Evolutionary conservation across 2,329 filamentous ascomycete species (phyloP).

Genomic region (Aspergillus amoenus): DNA sequence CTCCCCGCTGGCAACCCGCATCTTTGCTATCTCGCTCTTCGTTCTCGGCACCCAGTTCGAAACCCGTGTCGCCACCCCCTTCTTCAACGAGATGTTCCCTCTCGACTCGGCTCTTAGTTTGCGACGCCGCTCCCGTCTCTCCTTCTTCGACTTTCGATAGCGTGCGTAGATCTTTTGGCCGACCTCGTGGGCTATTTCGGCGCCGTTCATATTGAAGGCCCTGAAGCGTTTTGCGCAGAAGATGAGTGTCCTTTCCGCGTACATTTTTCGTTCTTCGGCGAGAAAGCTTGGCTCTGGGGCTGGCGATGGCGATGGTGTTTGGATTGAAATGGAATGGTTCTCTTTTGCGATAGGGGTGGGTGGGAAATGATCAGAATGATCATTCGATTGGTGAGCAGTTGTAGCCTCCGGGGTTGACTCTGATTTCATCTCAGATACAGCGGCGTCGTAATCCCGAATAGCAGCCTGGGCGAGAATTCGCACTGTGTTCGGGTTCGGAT

Average conservation of each 20-base stretch:
- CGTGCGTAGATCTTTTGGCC: conserved; percentile 15
- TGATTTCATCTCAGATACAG: not conserved
- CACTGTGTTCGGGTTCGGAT: conserved; percentile 36
- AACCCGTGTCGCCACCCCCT: too few species aligned
- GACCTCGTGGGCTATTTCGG: conserved; percentile 36
- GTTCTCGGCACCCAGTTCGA: too few species aligned
- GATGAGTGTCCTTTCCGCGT: conserved; percentile 25
- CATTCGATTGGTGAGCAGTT: not conserved
- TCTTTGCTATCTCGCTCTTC: too few species aligned
- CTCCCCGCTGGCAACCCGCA: too few species aligned
- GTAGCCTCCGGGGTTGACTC: not conserved
- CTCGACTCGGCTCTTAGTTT: too few species aligned
- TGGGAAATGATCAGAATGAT: not conserved
- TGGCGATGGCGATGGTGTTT: not conserved
- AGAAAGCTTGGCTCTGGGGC: not conserved
- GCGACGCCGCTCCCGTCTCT: not conserved
- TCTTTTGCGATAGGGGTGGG: not conserved
- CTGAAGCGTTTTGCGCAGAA: conserved; percentile 36
- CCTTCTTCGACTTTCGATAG: conserved; percentile 13
- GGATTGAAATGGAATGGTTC: not conserved
- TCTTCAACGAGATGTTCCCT: too few species aligned
- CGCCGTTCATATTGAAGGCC: conserved; percentile 25
- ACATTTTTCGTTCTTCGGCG: conserved; percentile 4
- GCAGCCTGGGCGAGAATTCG: conserved; percentile 38
- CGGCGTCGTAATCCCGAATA: conserved; percentile 25